A percentile compares a stretch with the other conserved stretches of the same genome.
phyloP scores from a whole-genome alignment of 345 rosid genomes.

The Lenwebbia sp. region DNA sequence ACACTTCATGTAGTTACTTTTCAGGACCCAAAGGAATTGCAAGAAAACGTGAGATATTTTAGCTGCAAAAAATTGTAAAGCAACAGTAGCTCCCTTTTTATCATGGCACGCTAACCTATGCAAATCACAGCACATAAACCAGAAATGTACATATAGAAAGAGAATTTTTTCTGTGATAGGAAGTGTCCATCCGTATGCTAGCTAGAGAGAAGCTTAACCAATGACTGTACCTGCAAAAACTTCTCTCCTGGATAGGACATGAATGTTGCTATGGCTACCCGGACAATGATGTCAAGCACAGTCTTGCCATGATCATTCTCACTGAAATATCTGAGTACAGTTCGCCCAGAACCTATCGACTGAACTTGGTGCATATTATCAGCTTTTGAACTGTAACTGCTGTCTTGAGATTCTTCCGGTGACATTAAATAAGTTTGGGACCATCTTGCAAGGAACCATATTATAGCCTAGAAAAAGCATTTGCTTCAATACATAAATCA shows the following conservation, averaged over 20 bases:
- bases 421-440: slow-evolving; percentile 76
- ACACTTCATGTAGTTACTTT: not conserved
- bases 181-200: not conserved
- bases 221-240: slow-evolving; percentile 64
- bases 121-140: not conserved
- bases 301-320: slow-evolving; percentile 71
- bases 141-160: not conserved
- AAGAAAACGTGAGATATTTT: not conserved
- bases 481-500: not conserved
- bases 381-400: slow-evolving; percentile 30
- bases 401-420: slow-evolving; percentile 38
- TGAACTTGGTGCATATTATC: slow-evolving; percentile 26
- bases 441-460: slow-evolving; percentile 99
- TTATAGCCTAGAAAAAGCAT: slow-evolving; percentile 56
- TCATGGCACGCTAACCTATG: not conserved
- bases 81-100: not conserved
- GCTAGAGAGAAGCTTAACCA: not conserved
- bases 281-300: slow-evolving; percentile 77
- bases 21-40: not conserved
- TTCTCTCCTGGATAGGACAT: slow-evolving; percentile 92
- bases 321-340: slow-evolving; percentile 60
- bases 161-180: not conserved
- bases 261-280: slow-evolving; percentile 59
- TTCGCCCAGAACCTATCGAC: slow-evolving; percentile 39
- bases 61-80: not conserved